Evolutionary conservation across 1,284 basidiomycete genomes (phyloP).

Genomic region (Ceratobasidium sp.): DNA sequence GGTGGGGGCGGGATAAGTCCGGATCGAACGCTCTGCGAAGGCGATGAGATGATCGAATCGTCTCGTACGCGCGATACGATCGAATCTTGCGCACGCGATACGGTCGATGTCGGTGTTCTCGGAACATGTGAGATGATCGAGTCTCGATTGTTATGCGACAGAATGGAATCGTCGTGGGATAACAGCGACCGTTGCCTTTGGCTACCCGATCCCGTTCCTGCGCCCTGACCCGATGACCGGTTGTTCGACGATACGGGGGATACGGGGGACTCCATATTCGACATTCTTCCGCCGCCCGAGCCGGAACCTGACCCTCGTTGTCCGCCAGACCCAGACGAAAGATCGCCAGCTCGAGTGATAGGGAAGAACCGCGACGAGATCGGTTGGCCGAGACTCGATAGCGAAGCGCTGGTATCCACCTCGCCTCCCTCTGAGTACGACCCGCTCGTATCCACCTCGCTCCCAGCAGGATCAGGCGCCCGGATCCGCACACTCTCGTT

Average conservation of each 20-base stretch:
- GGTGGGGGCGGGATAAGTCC: constrained; percentile 79
- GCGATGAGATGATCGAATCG: constrained; percentile 56
- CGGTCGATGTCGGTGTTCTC: constrained; percentile 47
- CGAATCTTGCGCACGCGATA: constrained; percentile 49
- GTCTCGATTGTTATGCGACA: constrained; percentile 63
- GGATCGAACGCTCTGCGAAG: constrained; percentile 54
- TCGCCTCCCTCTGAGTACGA: constrained; percentile 34
- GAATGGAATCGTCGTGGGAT: constrained; percentile 56
- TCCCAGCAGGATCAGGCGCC: constrained; percentile 63
- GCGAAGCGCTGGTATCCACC: constrained; percentile 60
- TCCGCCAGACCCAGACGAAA: constrained; percentile 20
- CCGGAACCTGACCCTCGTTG: constrained; percentile 50
- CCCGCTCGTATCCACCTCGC: constrained; percentile 67
- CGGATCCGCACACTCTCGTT: constrained; percentile 55
- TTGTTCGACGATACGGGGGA: constrained; percentile 33
- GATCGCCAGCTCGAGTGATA: constrained; percentile 73
- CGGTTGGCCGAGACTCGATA: constrained; percentile 84
- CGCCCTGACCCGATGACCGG: constrained; percentile 24
- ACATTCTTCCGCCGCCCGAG: constrained; percentile 22
- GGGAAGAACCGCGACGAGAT: constrained; percentile 73
- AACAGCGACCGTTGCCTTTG: constrained; percentile 30
- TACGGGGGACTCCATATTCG: constrained; percentile 10
- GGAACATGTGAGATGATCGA: constrained; percentile 66
- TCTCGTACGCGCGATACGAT: constrained; percentile 52
- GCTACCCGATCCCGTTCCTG: not conserved